Evolutionary conservation across 2,329 filamentous ascomycete genomes (phyloP).

Genomic region (Apiospora pterosperma): DNA sequence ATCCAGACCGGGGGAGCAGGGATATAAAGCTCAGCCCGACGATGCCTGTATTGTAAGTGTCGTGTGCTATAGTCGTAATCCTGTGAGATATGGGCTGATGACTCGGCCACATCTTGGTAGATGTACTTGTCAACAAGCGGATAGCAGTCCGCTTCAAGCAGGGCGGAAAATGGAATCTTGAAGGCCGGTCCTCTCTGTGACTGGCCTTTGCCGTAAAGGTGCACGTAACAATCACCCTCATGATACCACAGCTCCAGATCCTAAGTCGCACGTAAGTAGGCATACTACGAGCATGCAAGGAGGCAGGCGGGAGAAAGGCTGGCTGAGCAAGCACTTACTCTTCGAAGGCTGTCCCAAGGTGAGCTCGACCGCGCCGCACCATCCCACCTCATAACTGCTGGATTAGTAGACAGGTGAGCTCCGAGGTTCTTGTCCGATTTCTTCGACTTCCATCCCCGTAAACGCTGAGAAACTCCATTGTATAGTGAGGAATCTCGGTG

Average conservation of each 20-base stretch:
- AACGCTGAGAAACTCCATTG: constrained; percentile 30
- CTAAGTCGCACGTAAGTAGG: constrained; percentile 36
- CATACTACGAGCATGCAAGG: background rate
- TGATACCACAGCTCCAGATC: constrained; percentile 69
- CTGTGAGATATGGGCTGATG: constrained; percentile 6
- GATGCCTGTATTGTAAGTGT: constrained; percentile 16
- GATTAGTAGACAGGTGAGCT: constrained; percentile 17
- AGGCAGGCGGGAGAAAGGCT: background rate
- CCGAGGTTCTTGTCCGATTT: constrained; percentile 28
- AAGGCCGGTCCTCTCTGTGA: constrained; percentile 67
- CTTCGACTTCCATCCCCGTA: constrained; percentile 33
- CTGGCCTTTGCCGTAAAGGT: constrained; percentile 64
- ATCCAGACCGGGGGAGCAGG: constrained; percentile 55
- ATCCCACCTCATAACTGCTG: constrained; percentile 47
- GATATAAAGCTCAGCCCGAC: constrained; percentile 67
- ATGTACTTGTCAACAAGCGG: constrained; percentile 56
- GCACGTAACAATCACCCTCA: constrained; percentile 65
- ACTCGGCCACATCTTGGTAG: constrained; percentile 25
- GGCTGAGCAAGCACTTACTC: constrained; percentile 28
- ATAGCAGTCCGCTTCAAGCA: constrained; percentile 56
- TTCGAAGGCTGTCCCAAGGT: constrained; percentile 45
- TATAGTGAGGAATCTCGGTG: constrained; percentile 22
- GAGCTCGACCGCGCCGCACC: constrained; percentile 40
- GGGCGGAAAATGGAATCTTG: constrained; percentile 54
- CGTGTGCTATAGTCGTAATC: background rate